A percentile compares a stretch with the other conserved stretches of the same genome.
Conservation (phyloP, 371 early-diverging fungal genomes). For the Funneliformis caledonium region DNA sequence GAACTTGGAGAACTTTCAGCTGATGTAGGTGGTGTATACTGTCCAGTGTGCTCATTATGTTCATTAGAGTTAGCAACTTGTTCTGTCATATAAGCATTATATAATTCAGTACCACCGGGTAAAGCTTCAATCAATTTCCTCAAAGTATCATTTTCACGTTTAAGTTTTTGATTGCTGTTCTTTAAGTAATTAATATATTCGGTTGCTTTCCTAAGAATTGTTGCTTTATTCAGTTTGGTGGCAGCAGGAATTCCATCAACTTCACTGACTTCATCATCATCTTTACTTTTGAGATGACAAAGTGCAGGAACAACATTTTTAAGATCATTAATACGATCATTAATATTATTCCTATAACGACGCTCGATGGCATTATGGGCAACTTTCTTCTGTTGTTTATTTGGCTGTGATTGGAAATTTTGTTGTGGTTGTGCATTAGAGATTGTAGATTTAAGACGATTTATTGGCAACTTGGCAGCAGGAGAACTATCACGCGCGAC, state of each 20-base stretch:
- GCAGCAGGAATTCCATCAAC: constrained; percentile 67
- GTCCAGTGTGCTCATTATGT: constrained; percentile 6
- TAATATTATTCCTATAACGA: constrained; percentile 94
- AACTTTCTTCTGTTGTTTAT: constrained; percentile 79
- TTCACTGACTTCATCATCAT: constrained; percentile 64
- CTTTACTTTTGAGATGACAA: constrained; percentile 58
- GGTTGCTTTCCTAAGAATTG: constrained; percentile 84
- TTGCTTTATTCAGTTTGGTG: constrained; percentile 89
- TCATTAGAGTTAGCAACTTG: constrained; percentile 44
- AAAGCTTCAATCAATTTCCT: constrained; percentile 56
- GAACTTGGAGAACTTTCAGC: constrained; percentile 9
- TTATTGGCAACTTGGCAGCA: constrained; percentile 46
- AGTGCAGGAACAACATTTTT: constrained; percentile 86
- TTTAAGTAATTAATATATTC: constrained; percentile 85
- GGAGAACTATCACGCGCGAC: not conserved
- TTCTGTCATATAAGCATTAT: constrained; percentile 1
- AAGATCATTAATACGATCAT: constrained; percentile 88
- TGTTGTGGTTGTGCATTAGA: constrained; percentile 39
- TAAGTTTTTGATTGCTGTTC: constrained; percentile 53
- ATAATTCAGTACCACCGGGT: constrained; percentile 61
- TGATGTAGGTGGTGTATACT: not conserved
- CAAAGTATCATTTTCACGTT: constrained; percentile 59
- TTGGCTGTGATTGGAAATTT: constrained; percentile 46
- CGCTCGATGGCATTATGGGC: constrained; percentile 95
- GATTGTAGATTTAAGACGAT: constrained; percentile 45